phyloP scores from a whole-genome alignment of 2,329 filamentous ascomycete species.

The Talaromyces sp. region DNA sequence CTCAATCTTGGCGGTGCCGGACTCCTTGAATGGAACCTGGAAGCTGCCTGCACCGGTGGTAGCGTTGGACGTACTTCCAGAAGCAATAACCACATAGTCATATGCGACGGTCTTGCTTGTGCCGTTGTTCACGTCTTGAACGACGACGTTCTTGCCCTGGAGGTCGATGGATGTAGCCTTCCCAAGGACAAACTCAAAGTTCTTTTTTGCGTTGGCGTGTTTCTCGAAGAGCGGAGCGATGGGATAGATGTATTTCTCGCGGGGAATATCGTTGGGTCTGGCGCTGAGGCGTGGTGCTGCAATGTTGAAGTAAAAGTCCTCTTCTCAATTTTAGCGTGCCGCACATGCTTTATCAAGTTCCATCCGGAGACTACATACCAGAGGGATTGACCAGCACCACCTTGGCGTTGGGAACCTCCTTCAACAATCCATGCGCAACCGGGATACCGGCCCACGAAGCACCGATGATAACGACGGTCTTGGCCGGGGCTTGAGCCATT shows the following conservation, averaged over 20 bases:
- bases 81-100: slow-evolving; percentile 51
- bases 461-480: slow-evolving; percentile 31
- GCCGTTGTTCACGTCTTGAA: slow-evolving; percentile 10
- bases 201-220: slow-evolving; percentile 37
- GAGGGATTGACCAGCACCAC: slow-evolving; percentile 52
- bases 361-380: slow-evolving; percentile 4
- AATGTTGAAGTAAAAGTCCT: slow-evolving; percentile 50
- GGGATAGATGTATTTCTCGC: slow-evolving; percentile 31
- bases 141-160: slow-evolving; percentile 39
- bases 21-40: slow-evolving; percentile 12
- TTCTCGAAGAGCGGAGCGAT: slow-evolving; percentile 47
- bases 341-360: background rate
- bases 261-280: slow-evolving; percentile 34
- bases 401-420: slow-evolving; percentile 35
- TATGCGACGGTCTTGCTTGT: slow-evolving; percentile 28
- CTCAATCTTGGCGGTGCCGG: background rate
- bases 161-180: slow-evolving; percentile 38
- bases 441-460: slow-evolving; percentile 31
- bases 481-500: slow-evolving; percentile 11
- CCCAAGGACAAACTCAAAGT: slow-evolving; percentile 40
- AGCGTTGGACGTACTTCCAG: slow-evolving; percentile 43
- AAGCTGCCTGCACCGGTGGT: slow-evolving; percentile 8
- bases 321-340: slow-evolving; percentile 12
- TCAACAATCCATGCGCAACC: slow-evolving; percentile 31
- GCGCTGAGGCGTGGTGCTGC: slow-evolving; percentile 49